Evolutionary conservation across 2,329 filamentous ascomycete species (phyloP).

Genomic region (Hymenoscyphus fraxineus): DNA sequence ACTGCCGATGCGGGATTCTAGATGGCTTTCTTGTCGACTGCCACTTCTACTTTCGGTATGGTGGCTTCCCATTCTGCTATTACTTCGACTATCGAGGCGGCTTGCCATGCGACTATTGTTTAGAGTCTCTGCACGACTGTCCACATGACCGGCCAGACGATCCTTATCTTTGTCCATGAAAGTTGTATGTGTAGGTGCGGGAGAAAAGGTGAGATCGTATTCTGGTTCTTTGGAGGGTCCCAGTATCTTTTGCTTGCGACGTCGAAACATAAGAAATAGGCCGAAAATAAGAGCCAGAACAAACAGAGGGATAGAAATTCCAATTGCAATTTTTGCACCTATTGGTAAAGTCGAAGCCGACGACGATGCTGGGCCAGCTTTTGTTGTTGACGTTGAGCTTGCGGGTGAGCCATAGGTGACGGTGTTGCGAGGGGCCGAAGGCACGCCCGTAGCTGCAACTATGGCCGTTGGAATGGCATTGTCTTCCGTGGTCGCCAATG

Average conservation of each 20-base stretch:
- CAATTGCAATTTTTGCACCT: constrained; percentile 27
- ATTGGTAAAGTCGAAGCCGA: constrained; percentile 11
- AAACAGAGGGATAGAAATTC: constrained; percentile 33
- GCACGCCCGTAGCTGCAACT: not conserved
- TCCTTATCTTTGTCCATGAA: constrained; percentile 8
- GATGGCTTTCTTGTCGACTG: constrained; percentile 7
- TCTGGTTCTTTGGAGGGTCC: not conserved
- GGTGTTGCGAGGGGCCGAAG: not conserved
- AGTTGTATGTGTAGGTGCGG: constrained; percentile 11
- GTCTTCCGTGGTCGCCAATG: not conserved
- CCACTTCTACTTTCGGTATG: constrained; percentile 2
- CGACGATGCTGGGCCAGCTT: not conserved
- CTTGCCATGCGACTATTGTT: constrained; percentile 8
- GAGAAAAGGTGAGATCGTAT: constrained; percentile 12
- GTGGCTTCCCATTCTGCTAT: constrained; percentile 8
- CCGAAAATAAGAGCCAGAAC: constrained; percentile 28
- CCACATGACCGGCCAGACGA: not conserved
- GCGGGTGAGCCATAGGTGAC: not conserved
- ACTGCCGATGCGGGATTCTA: constrained; percentile 1
- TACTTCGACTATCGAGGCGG: constrained; percentile 6
- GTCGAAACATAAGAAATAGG: constrained; percentile 33
- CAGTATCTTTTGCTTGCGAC: constrained; percentile 20
- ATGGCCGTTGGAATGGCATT: constrained; percentile 6
- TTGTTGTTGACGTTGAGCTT: not conserved
- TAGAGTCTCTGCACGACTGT: constrained; percentile 4